Percentiles rank a stretch among this genome's conserved stretches.
Evolutionary conservation across 2,329 filamentous ascomycete species (phyloP).

Genomic region (Byssoonygena ceratinophila): DNA sequence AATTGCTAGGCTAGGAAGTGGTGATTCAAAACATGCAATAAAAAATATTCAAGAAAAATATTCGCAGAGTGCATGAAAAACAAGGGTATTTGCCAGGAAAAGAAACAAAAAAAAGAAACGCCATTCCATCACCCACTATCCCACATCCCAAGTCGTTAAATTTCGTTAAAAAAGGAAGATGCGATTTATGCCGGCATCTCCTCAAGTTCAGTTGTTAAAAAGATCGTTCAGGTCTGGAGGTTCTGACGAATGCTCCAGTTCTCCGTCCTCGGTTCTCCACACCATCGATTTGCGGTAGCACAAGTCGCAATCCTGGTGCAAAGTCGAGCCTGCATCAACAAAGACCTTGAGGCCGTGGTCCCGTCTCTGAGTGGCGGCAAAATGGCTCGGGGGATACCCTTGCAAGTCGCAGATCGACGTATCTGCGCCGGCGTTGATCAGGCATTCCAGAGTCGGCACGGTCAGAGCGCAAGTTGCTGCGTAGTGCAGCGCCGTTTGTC

Average conservation of each 20-base stretch:
- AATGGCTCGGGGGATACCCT: not conserved
- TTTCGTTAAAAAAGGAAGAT: not conserved
- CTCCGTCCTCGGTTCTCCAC: not conserved
- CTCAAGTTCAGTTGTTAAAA: not conserved
- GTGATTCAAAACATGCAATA: too few species aligned
- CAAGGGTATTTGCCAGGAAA: too few species aligned
- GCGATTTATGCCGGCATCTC: not conserved
- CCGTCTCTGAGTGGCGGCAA: constrained; percentile 2
- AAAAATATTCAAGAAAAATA: too few species aligned
- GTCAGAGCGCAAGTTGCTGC: constrained; percentile 1
- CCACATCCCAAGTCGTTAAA: not conserved
- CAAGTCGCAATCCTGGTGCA: not conserved
- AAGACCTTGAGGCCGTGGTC: not conserved
- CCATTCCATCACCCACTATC: too few species aligned
- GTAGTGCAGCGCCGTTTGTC: constrained; percentile 8
- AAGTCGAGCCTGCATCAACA: not conserved
- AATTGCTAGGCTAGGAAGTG: too few species aligned
- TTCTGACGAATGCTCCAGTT: not conserved
- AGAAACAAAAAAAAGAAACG: too few species aligned
- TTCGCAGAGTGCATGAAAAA: too few species aligned
- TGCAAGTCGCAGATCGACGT: not conserved
- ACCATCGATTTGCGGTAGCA: not conserved
- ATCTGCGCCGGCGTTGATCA: constrained; percentile 6
- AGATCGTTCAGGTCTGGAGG: constrained; percentile 5
- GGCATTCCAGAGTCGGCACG: not conserved